Evolutionary conservation across 2,329 filamentous ascomycete genomes (phyloP).

Genomic region (Plenodomus biglobosus): DNA sequence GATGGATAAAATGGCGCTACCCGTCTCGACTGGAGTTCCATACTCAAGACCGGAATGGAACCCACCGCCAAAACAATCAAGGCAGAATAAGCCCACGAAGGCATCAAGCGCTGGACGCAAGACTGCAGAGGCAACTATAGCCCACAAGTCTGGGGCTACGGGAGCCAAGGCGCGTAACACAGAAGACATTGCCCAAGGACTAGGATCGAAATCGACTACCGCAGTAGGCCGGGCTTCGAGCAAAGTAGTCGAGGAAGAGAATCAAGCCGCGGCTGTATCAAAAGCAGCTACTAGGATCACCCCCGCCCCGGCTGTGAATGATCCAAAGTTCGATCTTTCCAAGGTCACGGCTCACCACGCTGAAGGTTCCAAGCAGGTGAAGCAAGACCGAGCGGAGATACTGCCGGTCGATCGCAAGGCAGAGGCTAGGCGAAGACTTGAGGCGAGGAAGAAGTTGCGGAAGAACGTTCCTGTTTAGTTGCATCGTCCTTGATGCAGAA

Average conservation of each 20-base stretch:
- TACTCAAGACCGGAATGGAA: slow-evolving; percentile 30
- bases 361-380: slow-evolving; percentile 23
- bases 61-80: slow-evolving; percentile 21
- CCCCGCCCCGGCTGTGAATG: background rate
- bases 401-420: slow-evolving; percentile 29
- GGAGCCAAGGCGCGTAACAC: background rate
- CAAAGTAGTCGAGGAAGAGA: background rate
- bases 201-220: slow-evolving; percentile 8
- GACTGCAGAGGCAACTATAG: background rate
- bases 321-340: slow-evolving; percentile 24
- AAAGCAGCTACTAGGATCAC: background rate
- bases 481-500: slow-evolving; percentile 4
- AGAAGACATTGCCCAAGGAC: slow-evolving; percentile 3
- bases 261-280: background rate
- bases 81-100: slow-evolving; percentile 15
- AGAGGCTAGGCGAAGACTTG: slow-evolving; percentile 29
- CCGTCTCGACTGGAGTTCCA: slow-evolving; percentile 30
- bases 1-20: slow-evolving; percentile 39
- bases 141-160: slow-evolving; percentile 3
- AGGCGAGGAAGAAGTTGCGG: slow-evolving; percentile 31
- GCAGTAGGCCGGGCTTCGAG: background rate
- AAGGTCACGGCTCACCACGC: slow-evolving; percentile 30
- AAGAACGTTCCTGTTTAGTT: slow-evolving; percentile 18
- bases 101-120: slow-evolving; percentile 11
- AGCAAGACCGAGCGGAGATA: slow-evolving; percentile 20